Percentiles rank a stretch among this genome's conserved stretches.
phyloP scores from a whole-genome alignment of 495 filamentous ascomycete genomes.

The Penicillium canariense region DNA sequence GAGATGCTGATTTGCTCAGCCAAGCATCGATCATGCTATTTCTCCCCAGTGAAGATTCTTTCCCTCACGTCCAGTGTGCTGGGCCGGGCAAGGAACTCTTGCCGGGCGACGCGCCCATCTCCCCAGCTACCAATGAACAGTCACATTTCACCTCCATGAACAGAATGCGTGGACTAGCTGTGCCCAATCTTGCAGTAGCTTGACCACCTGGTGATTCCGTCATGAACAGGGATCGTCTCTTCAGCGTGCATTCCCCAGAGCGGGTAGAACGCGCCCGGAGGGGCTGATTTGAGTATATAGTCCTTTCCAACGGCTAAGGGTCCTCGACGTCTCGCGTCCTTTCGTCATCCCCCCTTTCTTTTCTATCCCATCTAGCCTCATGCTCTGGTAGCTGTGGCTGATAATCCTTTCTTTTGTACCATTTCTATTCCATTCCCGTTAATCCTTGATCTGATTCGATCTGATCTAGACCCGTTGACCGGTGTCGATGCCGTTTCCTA shows the following conservation, averaged over 20 bases:
- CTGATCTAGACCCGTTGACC: slow-evolving; percentile 40
- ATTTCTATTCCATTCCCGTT: slow-evolving; percentile 4
- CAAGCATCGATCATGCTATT: slow-evolving; percentile 4
- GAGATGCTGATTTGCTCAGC: slow-evolving; percentile 2
- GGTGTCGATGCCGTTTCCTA: slow-evolving; percentile 35
- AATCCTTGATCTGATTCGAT: slow-evolving; percentile 3
- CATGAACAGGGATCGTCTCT: slow-evolving; percentile 20
- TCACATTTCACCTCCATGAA: not conserved
- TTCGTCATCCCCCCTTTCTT: slow-evolving; percentile 27
- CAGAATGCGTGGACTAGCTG: slow-evolving; percentile 19
- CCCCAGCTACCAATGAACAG: slow-evolving; percentile 17
- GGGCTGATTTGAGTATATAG: slow-evolving; percentile 20
- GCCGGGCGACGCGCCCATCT: slow-evolving; percentile 26
- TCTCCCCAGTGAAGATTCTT: not conserved
- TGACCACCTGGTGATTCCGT: slow-evolving; percentile 23
- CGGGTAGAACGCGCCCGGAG: slow-evolving; percentile 7
- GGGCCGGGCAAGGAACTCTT: not conserved
- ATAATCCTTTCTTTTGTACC: slow-evolving; percentile 16
- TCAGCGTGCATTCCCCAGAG: slow-evolving; percentile 13
- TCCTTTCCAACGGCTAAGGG: slow-evolving; percentile 13
- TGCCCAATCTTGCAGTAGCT: slow-evolving; percentile 43
- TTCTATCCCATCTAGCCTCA: slow-evolving; percentile 21
- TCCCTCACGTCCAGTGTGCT: not conserved
- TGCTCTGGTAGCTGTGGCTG: slow-evolving; percentile 41
- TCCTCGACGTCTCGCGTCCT: slow-evolving; percentile 24